Conservation (phyloP, 345 rosid species). For the Eucalyptus sp. region DNA sequence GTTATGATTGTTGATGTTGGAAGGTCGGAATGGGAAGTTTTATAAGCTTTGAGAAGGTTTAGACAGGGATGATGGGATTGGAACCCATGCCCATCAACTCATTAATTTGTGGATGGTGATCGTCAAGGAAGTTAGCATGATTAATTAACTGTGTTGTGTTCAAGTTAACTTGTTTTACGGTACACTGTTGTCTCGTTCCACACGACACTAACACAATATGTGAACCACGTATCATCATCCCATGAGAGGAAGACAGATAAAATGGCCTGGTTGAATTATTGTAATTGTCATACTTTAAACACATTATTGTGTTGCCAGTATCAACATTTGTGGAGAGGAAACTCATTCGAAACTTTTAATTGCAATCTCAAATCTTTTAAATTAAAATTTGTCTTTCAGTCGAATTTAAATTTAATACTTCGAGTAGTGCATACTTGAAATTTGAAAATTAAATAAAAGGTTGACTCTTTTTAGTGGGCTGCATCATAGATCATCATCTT, state of each 20-base stretch:
- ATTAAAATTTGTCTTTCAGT: neutral
- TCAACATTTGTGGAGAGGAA: neutral
- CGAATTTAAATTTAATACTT: neutral
- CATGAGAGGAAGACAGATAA: neutral
- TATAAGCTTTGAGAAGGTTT: neutral
- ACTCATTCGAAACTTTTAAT: neutral
- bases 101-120: neutral
- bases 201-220: neutral
- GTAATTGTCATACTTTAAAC: neutral
- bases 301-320: neutral
- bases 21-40: neutral
- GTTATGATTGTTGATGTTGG: too few relatives aligned
- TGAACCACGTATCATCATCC: neutral
- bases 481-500: neutral
- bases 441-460: neutral
- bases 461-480: neutral
- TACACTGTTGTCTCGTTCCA: neutral
- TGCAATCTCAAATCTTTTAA: neutral
- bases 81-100: neutral
- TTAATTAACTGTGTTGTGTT: neutral
- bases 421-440: neutral
- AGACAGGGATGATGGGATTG: neutral
- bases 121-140: neutral
- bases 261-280: neutral
- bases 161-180: neutral